Evolutionary conservation across 352 stramenopile genomes (phyloP), one percentile per base, ranked within the genome.

Genomic region (Pythium phragmitis): DNA sequence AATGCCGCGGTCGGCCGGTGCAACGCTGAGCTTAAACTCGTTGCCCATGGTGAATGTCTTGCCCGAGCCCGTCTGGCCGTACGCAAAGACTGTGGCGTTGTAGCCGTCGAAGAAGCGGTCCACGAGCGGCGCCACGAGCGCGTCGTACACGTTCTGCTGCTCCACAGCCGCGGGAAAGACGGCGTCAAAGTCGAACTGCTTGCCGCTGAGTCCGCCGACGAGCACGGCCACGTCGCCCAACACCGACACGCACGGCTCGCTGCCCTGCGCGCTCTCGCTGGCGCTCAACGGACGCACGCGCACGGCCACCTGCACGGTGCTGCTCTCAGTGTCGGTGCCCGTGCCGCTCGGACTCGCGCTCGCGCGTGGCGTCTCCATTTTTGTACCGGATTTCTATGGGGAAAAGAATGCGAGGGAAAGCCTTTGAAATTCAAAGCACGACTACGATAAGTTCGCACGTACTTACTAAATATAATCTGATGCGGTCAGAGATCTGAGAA

Each of bases 1-100:
- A 42, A 97, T 86, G 14, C 90, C 90, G 16, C 68, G 70, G 12
- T 90, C 68, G 8, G 21, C 61, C 6, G 54, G 54, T 36, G 63
- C 58, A 3, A 74, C 56, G 52, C 28, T 75, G 21, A 74, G 49
- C 28, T 70, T 73, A 48, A 92, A 85, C 30, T 93, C 78, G 58
- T 91, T 95, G 52, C 95, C 96, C 94, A 99, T 98, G 0, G 96
- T 98, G 68, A 92, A 98, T 64, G 85, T 92, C 60, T 94, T 94
- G 23, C 85, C 83, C 0, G 83, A 91, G 30, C 94, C 92, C 2
- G 94, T 98, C 73, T 98, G 94, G 6, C 96, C 94, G 71, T 98
- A 98, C 3, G 96, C 94, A 54, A 98, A 89, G 58, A 98, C 92
- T 5, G 94, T 98, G 19, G 91, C 77, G 80, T 98, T 98, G 76